These are phyloP conservation scores for Lablab purpureus DNA, from an alignment of 306 rosid species.

Conservation along the genomic window DNA sequence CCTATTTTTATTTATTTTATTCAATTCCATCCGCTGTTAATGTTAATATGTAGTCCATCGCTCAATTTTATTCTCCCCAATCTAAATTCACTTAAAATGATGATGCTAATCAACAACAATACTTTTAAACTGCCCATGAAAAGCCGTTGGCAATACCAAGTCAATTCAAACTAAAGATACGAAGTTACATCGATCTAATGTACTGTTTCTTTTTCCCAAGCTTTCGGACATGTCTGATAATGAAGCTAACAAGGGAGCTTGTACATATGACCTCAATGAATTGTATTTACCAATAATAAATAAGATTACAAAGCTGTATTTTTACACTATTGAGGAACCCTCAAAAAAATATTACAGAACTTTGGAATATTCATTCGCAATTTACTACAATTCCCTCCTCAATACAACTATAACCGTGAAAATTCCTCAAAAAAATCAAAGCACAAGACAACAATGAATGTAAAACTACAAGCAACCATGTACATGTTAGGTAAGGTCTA, in stretches of 20 bases:
- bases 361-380: constrained; percentile 39
- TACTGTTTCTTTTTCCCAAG: too few species aligned
- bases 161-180: too few species aligned
- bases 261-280: constrained; percentile 39
- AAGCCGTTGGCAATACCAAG: too few species aligned
- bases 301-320: constrained; percentile 47
- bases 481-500: constrained; percentile 58
- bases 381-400: constrained; percentile 46
- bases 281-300: constrained; percentile 45
- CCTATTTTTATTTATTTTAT: too few species aligned
- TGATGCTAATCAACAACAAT: too few species aligned
- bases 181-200: too few species aligned
- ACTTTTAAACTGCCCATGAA: too few species aligned
- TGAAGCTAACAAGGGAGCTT: neutral
- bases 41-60: too few species aligned
- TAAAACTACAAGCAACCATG: constrained; percentile 62
- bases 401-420: constrained; percentile 44
- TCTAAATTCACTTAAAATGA: too few species aligned
- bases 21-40: too few species aligned
- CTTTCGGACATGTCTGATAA: too few species aligned
- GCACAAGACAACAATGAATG: constrained; percentile 44
- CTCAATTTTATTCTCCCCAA: too few species aligned
- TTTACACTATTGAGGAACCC: constrained; percentile 51
- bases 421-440: constrained; percentile 49
- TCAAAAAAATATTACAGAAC: constrained; percentile 37